Base-by-base conservation (phyloP, 768 basidiomycete species). In the Termitomyces eurrhizus region DNA sequence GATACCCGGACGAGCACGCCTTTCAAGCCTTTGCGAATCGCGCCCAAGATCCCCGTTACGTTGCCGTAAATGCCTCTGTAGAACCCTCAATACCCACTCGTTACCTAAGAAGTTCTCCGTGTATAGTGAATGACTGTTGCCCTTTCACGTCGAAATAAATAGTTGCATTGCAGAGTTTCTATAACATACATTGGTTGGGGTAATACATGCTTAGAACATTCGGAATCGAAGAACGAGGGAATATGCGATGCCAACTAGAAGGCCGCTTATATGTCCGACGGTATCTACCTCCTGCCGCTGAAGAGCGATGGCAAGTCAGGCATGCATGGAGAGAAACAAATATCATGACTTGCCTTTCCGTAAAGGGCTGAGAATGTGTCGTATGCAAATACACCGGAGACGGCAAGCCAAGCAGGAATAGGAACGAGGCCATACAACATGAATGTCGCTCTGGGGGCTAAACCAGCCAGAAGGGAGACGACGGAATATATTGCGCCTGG, bases 1-100 rank as follows among this genome's bases (percentile, higher is more conserved):
- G 92, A 93, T 72, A 86, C 84, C 57, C 81, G 90, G 57, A 90
- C 86, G 65, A 89, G 87, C 65, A 90, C 90, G 6, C 91, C 91
- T 33, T 80, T 83, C 61, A 81, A 77, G 50, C 60, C 61, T 9
- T 24, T 39, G 42, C 48, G 37, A 8, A 21, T 39, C 35, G 46
- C 55, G 13, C n/a, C 18, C 32, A 32, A 7, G 29, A 16, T 39
- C 18, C 33, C 41, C 11, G 35, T 18, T 24, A 36, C 52, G 18
- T 44, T 58, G 26, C 52, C 58, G 37, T 51, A 44, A 36, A 56
- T 49, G 24, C 39, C 35, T 32, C 44, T 24, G 24, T 37, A 29
- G 42, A 36, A 39, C 3, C 18, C 24, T 6, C 6, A 32, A 56
- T 59, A 59, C 58, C 62, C 45, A 14, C 18, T 41, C 21, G 36